These are phyloP conservation scores for Pseudocercospora pini-densiflorae DNA, from an alignment of 2,329 filamentous ascomycete species.

Conservation along the genomic window DNA sequence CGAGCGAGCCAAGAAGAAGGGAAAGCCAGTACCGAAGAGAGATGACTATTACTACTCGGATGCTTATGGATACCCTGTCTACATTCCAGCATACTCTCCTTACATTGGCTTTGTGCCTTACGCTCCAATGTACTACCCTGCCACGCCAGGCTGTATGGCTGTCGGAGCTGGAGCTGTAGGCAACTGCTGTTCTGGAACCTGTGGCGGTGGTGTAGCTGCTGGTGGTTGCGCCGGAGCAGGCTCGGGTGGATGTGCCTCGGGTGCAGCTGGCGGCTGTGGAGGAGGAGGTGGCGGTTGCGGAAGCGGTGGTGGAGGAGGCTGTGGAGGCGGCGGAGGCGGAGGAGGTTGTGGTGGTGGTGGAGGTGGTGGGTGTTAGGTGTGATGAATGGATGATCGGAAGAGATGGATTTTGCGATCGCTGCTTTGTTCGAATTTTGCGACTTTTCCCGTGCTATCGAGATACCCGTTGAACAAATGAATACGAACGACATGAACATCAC, in stretches of 20 bases:
- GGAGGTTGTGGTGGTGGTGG: neutral
- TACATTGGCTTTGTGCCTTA: conserved; percentile 48
- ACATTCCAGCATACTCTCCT: conserved; percentile 42
- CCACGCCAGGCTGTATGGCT: conserved; percentile 52
- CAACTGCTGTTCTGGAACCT: conserved; percentile 55
- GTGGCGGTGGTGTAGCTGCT: conserved; percentile 39
- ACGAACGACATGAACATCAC: neutral
- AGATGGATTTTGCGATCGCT: neutral
- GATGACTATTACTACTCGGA: conserved; percentile 46
- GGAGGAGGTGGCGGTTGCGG: neutral
- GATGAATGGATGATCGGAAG: neutral
- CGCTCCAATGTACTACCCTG: conserved; percentile 45
- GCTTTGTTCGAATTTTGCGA: neutral
- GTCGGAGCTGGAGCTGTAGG: conserved; percentile 46
- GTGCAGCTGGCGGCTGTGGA: conserved; percentile 10
- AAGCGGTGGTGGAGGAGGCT: neutral
- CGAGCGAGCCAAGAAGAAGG: conserved; percentile 44
- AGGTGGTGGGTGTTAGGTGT: neutral
- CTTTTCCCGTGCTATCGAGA: neutral
- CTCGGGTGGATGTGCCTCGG: conserved; percentile 13
- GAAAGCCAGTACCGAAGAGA: conserved; percentile 40
- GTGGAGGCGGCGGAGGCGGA: neutral
- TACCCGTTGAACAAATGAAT: neutral
- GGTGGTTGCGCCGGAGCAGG: conserved; percentile 18
- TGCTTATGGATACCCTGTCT: conserved; percentile 46